Conservation (phyloP, 1,284 basidiomycete species). For the Pterulicium gracile region DNA sequence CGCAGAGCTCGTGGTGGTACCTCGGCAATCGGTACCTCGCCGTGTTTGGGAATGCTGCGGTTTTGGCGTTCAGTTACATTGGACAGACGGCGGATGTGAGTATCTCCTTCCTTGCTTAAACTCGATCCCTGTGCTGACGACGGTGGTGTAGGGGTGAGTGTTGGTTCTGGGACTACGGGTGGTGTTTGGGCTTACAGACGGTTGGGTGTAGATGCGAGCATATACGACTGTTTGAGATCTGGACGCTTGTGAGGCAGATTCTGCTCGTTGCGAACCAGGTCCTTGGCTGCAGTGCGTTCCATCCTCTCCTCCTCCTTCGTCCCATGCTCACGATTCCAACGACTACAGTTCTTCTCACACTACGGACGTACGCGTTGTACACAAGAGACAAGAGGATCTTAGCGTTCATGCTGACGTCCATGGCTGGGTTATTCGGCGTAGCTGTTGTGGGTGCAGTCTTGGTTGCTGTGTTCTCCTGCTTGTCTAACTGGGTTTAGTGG, state of each 20-base stretch:
- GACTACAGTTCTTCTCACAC: background rate
- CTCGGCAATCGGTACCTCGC: slow-evolving; percentile 32
- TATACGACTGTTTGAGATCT: slow-evolving; percentile 8
- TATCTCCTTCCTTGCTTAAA: slow-evolving; percentile 2
- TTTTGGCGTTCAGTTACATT: slow-evolving; percentile 20
- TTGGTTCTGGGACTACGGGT: background rate
- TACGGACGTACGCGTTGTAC: slow-evolving; percentile 2
- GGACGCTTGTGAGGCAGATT: background rate
- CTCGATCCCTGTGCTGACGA: slow-evolving; percentile 2
- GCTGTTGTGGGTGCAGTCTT: background rate
- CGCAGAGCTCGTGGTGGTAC: slow-evolving; percentile 27
- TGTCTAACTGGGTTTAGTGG: background rate
- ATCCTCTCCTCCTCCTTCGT: too few relatives aligned
- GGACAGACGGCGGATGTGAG: slow-evolving; percentile 14
- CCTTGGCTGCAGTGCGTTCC: background rate
- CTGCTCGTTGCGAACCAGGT: slow-evolving; percentile 1
- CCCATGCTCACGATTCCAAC: too few relatives aligned
- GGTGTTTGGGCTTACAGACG: background rate
- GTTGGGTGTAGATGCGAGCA: background rate
- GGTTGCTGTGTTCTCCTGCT: background rate
- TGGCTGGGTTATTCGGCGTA: background rate
- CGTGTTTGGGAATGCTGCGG: slow-evolving; percentile 24
- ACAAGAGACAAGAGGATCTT: slow-evolving; percentile 1
- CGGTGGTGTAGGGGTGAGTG: background rate
- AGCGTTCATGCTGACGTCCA: background rate